Percentiles rank a stretch among this genome's conserved stretches.
phyloP scores from a whole-genome alignment of 2,329 filamentous ascomycete genomes.

The Aspergillus proliferans region DNA sequence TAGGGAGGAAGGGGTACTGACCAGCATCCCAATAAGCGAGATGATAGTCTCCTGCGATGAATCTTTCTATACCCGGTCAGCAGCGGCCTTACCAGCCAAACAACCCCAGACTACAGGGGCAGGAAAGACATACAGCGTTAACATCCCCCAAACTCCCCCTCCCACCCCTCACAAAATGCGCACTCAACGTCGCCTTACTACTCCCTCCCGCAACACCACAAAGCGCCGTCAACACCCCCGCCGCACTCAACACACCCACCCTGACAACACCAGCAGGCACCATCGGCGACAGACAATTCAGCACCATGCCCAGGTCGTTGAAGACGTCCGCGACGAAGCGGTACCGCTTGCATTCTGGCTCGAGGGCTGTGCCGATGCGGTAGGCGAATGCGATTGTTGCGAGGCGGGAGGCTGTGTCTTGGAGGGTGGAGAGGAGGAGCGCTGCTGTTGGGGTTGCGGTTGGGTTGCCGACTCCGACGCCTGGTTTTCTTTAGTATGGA shows the following conservation, averaged over 20 bases:
- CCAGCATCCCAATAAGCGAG: slow-evolving; percentile 77
- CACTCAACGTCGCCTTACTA: slow-evolving; percentile 82
- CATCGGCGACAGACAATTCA: slow-evolving; percentile 75
- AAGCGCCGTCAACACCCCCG: slow-evolving; percentile 58
- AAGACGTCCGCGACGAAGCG: slow-evolving; percentile 80
- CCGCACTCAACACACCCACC: slow-evolving; percentile 53
- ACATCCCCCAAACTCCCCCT: slow-evolving; percentile 91
- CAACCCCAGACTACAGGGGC: slow-evolving; percentile 4
- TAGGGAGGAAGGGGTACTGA: slow-evolving; percentile 26
- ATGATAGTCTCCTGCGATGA: slow-evolving; percentile 93
- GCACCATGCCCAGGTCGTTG: slow-evolving; percentile 77
- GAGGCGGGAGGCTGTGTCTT: slow-evolving; percentile 72
- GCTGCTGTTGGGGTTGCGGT: slow-evolving; percentile 72
- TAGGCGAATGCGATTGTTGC: slow-evolving; percentile 85
- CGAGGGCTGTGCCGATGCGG: slow-evolving; percentile 70
- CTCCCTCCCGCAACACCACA: slow-evolving; percentile 89
- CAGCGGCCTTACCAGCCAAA: slow-evolving; percentile 1
- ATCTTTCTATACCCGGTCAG: slow-evolving; percentile 55
- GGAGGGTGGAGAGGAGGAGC: slow-evolving; percentile 73
- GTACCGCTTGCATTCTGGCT: slow-evolving; percentile 87
- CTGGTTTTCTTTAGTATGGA: slow-evolving; percentile 29
- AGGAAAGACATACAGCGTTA: slow-evolving; percentile 56
- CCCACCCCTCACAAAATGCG: slow-evolving; percentile 80
- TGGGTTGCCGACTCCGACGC: slow-evolving; percentile 78
- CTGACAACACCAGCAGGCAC: slow-evolving; percentile 54